Percentiles rank a stretch among this genome's conserved stretches.
Evolutionary conservation across 2,329 filamentous ascomycete species (phyloP).

Genomic region (Pseudocercospora crystallina): DNA sequence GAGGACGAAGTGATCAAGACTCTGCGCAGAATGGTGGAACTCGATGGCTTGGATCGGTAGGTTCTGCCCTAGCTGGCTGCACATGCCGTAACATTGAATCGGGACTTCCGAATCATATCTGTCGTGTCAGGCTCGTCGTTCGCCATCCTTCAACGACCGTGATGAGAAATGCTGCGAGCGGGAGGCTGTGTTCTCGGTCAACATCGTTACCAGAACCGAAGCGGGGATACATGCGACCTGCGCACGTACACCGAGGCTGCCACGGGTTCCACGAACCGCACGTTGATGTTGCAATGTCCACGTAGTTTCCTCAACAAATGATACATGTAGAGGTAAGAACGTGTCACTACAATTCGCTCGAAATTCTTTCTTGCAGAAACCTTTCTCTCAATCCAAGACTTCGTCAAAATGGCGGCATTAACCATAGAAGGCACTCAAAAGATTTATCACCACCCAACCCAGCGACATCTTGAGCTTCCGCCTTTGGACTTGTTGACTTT

Average conservation of each 20-base stretch:
- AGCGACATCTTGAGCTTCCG: slow-evolving; percentile 30
- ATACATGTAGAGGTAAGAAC: too few relatives aligned
- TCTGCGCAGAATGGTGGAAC: slow-evolving; percentile 78
- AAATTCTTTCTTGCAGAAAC: too few relatives aligned
- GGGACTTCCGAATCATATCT: not conserved
- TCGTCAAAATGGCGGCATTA: slow-evolving; percentile 12
- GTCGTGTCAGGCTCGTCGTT: not conserved
- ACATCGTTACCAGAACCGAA: too few relatives aligned
- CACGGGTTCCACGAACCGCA: slow-evolving; percentile 1
- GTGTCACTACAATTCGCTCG: too few relatives aligned
- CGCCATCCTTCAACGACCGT: too few relatives aligned
- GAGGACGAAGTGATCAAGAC: slow-evolving; percentile 69
- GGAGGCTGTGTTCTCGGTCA: too few relatives aligned
- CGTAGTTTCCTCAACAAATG: not conserved
- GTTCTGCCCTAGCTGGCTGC: too few relatives aligned
- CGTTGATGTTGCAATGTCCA: not conserved
- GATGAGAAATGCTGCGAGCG: too few relatives aligned
- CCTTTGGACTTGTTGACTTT: slow-evolving; percentile 43
- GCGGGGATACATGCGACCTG: not conserved
- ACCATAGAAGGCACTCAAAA: slow-evolving; percentile 12
- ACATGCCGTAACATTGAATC: too few relatives aligned
- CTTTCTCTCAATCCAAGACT: not conserved
- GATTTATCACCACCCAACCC: slow-evolving; percentile 28
- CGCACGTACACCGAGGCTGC: not conserved
- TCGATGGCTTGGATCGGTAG: slow-evolving; percentile 64